Evolutionary conservation across 2,329 filamentous ascomycete species (phyloP).

Genomic region (Aureobasidium uvarum): DNA sequence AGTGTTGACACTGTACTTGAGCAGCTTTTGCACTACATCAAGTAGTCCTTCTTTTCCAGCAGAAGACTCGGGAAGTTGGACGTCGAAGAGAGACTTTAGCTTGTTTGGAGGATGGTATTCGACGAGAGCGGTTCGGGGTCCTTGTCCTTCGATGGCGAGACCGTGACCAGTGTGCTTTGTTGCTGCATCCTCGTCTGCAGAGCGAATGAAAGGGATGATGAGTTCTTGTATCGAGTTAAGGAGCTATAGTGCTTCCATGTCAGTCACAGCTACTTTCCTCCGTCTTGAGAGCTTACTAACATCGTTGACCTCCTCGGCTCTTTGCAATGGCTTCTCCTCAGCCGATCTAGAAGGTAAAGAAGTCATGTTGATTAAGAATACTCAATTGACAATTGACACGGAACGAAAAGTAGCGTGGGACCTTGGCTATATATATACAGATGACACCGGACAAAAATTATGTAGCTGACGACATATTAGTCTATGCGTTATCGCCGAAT

Average conservation of each 20-base stretch:
- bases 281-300: slow-evolving; percentile 30
- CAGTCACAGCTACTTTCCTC: neutral
- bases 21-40: slow-evolving; percentile 61
- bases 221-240: slow-evolving; percentile 65
- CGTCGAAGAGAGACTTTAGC: slow-evolving; percentile 42
- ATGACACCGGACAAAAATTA: slow-evolving; percentile 12
- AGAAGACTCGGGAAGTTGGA: slow-evolving; percentile 41
- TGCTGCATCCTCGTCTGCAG: slow-evolving; percentile 64
- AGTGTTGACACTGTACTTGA: slow-evolving; percentile 92
- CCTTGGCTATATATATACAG: neutral
- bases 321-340: slow-evolving; percentile 30
- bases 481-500: slow-evolving; percentile 13
- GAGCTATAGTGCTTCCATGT: slow-evolving; percentile 51
- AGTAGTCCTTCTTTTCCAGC: slow-evolving; percentile 47
- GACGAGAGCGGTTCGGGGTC: slow-evolving; percentile 46
- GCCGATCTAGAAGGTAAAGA: slow-evolving; percentile 29
- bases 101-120: slow-evolving; percentile 48
- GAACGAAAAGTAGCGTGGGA: neutral
- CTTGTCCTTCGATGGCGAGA: slow-evolving; percentile 63
- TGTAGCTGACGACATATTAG: slow-evolving; percentile 18
- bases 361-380: neutral
- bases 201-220: slow-evolving; percentile 67
- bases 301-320: slow-evolving; percentile 41
- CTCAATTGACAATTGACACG: neutral
- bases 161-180: slow-evolving; percentile 56